These are phyloP conservation scores for Neofusicoccum umdonicola DNA, from an alignment of 2,329 filamentous ascomycete species.

Conservation along the genomic window DNA sequence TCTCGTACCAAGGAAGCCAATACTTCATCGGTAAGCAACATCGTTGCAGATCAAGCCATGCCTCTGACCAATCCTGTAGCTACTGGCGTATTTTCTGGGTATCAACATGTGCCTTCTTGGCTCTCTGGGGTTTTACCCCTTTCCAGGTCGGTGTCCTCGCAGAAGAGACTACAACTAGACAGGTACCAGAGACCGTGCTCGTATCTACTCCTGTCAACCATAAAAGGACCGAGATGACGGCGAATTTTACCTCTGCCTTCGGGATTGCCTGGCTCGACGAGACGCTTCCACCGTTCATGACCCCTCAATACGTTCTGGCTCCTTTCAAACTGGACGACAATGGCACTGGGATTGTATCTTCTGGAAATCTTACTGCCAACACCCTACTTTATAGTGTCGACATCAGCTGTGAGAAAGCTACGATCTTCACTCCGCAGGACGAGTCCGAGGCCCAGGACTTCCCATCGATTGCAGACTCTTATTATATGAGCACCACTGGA, in stretches of 20 bases:
- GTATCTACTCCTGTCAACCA: slow-evolving; percentile 27
- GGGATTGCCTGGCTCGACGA: slow-evolving; percentile 49
- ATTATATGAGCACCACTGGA: neutral
- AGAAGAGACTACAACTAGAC: slow-evolving; percentile 29
- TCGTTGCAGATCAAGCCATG: too few species aligned
- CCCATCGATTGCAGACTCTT: neutral
- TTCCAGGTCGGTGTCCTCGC: slow-evolving; percentile 56
- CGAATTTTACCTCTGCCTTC: slow-evolving; percentile 44
- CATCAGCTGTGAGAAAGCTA: slow-evolving; percentile 30
- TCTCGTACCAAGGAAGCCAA: slow-evolving; percentile 43
- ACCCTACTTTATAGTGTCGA: slow-evolving; percentile 36
- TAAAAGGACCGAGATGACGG: slow-evolving; percentile 33
- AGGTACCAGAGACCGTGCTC: neutral
- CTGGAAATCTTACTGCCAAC: slow-evolving; percentile 24
- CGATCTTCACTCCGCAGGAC: neutral
- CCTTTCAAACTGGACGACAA: slow-evolving; percentile 39
- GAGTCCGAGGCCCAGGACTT: slow-evolving; percentile 18
- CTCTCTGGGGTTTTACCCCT: slow-evolving; percentile 57
- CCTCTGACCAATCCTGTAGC: slow-evolving; percentile 26
- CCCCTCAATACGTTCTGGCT: slow-evolving; percentile 40
- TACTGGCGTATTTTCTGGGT: slow-evolving; percentile 57
- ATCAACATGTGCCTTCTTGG: slow-evolving; percentile 48
- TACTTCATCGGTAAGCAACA: slow-evolving; percentile 27
- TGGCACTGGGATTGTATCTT: slow-evolving; percentile 5
- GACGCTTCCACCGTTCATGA: slow-evolving; percentile 44